Percentiles rank a stretch among this genome's conserved stretches.
Conservation (phyloP, 192 early-diverging fungal genomes). For the Dimargaris cristalligena region DNA sequence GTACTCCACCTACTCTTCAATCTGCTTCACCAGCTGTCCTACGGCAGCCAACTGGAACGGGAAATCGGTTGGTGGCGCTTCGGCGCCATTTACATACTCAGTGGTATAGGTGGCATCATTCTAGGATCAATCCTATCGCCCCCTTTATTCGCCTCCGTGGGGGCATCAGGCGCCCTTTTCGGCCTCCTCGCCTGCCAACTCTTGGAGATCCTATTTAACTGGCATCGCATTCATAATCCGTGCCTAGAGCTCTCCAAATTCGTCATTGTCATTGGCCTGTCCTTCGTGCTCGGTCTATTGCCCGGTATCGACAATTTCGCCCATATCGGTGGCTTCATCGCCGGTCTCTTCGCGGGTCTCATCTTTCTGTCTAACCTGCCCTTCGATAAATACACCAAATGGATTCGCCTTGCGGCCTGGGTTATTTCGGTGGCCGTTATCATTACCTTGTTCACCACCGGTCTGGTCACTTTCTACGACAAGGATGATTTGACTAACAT, state of each 20-base stretch:
- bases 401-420: constrained; percentile 17
- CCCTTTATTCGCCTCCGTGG: constrained; percentile 33
- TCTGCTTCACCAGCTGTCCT: constrained; percentile 46
- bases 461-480: constrained; percentile 32
- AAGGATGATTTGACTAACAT: constrained; percentile 18
- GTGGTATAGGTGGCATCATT: constrained; percentile 63
- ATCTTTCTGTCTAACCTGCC: constrained; percentile 55
- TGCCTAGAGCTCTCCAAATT: constrained; percentile 50
- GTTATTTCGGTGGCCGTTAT: constrained; percentile 22
- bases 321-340: constrained; percentile 63
- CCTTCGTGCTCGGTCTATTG: constrained; percentile 53
- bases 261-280: constrained; percentile 37
- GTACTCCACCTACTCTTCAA: constrained; percentile 64
- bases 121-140: constrained; percentile 34
- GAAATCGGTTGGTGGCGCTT: constrained; percentile 61
- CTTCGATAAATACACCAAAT: constrained; percentile 26
- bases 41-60: constrained; percentile 53
- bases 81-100: constrained; percentile 49
- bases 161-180: constrained; percentile 37
- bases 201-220: constrained; percentile 62
- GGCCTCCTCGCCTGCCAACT: constrained; percentile 63
- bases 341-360: constrained; percentile 43
- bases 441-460: constrained; percentile 23
- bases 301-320: constrained; percentile 76
- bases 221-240: constrained; percentile 46